These are phyloP conservation scores for Trichomonascus vanleenenianus DNA, from an alignment of 805 yeast genomes.

Conservation along the genomic window DNA sequence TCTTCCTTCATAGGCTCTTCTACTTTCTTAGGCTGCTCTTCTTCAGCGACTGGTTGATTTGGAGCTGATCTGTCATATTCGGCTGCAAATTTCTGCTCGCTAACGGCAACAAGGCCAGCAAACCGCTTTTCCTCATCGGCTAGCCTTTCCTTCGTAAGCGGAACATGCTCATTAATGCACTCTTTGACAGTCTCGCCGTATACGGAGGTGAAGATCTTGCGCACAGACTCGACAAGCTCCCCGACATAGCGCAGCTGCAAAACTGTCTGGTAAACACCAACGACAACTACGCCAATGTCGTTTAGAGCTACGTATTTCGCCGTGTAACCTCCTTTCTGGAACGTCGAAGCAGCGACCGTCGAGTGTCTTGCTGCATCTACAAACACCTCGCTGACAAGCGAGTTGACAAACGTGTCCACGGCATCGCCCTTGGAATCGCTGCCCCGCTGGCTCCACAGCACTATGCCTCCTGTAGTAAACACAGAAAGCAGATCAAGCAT, in stretches of 20 bases:
- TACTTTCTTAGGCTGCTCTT: not conserved
- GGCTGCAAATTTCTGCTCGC: not conserved
- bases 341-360: conserved; percentile 6
- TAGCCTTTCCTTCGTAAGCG: conserved; percentile 5
- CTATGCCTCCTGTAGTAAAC: conserved; percentile 46
- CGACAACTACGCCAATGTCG: conserved; percentile 37
- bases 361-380: conserved; percentile 27
- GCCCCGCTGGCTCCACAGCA: conserved; percentile 38
- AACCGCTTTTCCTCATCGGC: not conserved
- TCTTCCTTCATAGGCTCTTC: conserved; percentile 5
- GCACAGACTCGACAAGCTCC: conserved; percentile 25
- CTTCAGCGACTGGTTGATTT: not conserved
- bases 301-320: conserved; percentile 38
- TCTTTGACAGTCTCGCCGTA: conserved; percentile 17
- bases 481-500: conserved; percentile 38
- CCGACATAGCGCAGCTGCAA: conserved; percentile 30
- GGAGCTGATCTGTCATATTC: not conserved
- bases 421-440: conserved; percentile 24
- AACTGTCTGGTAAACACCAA: conserved; percentile 28
- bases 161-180: conserved; percentile 26
- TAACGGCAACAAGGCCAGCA: conserved; percentile 1
- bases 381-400: conserved; percentile 42
- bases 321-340: conserved; percentile 35
- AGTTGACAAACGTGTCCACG: conserved; percentile 36
- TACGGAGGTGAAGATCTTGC: conserved; percentile 26